A percentile compares a stretch with the other conserved stretches of the same genome.
Evolutionary conservation across 2,329 filamentous ascomycete genomes (phyloP).

Genomic region (Microsporum audouinii): DNA sequence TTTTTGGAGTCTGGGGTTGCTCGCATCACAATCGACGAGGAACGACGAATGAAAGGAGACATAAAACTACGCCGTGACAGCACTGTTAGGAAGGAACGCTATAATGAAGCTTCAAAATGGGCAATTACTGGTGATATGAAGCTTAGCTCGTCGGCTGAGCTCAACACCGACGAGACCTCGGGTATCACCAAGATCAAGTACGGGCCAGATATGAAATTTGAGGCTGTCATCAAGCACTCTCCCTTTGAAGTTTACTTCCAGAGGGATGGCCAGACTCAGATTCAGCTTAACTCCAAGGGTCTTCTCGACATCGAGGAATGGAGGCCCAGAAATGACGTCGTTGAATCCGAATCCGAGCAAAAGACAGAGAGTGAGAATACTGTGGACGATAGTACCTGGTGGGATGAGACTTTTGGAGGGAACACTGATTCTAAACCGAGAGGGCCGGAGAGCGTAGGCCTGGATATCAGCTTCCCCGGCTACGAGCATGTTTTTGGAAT

Average conservation of each 20-base stretch:
- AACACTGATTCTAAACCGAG: slow-evolving; percentile 93
- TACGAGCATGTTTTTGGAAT: slow-evolving; percentile 92
- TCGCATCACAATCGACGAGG: slow-evolving; percentile 80
- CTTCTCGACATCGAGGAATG: slow-evolving; percentile 92
- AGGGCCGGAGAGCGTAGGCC: slow-evolving; percentile 78
- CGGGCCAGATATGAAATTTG: slow-evolving; percentile 62
- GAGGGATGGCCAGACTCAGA: slow-evolving; percentile 66
- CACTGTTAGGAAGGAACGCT: slow-evolving; percentile 76
- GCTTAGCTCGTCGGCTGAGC: slow-evolving; percentile 57
- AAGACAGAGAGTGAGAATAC: slow-evolving; percentile 28
- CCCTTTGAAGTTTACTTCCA: slow-evolving; percentile 82
- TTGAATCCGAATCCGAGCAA: slow-evolving; percentile 27
- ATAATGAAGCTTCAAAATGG: slow-evolving; percentile 84
- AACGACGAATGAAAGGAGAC: slow-evolving; percentile 75
- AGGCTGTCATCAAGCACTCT: slow-evolving; percentile 70
- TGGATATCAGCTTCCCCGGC: slow-evolving; percentile 85
- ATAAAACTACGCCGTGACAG: slow-evolving; percentile 81
- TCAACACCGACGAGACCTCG: slow-evolving; percentile 53
- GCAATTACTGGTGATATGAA: slow-evolving; percentile 71
- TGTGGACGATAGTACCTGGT: slow-evolving; percentile 84
- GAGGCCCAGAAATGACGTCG: slow-evolving; percentile 67
- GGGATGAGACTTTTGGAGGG: slow-evolving; percentile 92
- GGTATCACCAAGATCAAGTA: slow-evolving; percentile 65
- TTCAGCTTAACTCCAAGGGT: slow-evolving; percentile 83
- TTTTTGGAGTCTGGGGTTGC: slow-evolving; percentile 85